phyloP scores from a whole-genome alignment of 2,329 filamentous ascomycete genomes.

The Emydomyces testavorans region DNA sequence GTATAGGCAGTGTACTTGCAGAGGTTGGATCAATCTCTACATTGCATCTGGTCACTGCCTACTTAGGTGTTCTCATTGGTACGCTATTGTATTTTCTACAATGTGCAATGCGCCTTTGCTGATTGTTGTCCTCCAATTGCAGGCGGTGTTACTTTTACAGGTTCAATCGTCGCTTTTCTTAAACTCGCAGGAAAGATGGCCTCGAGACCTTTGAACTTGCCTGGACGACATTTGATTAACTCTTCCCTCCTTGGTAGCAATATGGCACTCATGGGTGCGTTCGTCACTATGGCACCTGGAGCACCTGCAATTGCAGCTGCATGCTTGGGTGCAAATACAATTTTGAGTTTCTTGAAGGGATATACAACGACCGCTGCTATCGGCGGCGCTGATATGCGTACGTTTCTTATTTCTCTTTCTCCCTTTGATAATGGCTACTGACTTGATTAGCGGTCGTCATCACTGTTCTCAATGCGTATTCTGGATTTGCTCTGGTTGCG shows the following conservation, averaged over 20 bases:
- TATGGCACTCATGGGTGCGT: conserved; percentile 70
- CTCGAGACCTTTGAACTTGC: conserved; percentile 60
- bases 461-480: conserved; percentile 81
- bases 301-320: conserved; percentile 67
- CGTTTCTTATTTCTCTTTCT: conserved; percentile 11
- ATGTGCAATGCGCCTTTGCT: not conserved
- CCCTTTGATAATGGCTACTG: conserved; percentile 13
- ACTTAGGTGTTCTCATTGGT: conserved; percentile 74
- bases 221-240: conserved; percentile 66
- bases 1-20: conserved; percentile 73
- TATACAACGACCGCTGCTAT: conserved; percentile 81
- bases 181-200: conserved; percentile 77
- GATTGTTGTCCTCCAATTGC: conserved; percentile 16
- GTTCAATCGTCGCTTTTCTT: conserved; percentile 77
- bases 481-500: conserved; percentile 77
- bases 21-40: conserved; percentile 59
- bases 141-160: conserved; percentile 78
- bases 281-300: conserved; percentile 69
- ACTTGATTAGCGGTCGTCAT: conserved; percentile 58
- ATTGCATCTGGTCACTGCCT: conserved; percentile 73
- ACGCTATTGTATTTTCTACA: conserved; percentile 12
- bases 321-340: conserved; percentile 63
- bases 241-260: conserved; percentile 62
- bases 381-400: conserved; percentile 83
- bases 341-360: conserved; percentile 71